Percentiles rank a stretch among this genome's conserved stretches.
phyloP scores from a whole-genome alignment of 1,139 yeast genomes.

The Starmera stellimalicola region DNA sequence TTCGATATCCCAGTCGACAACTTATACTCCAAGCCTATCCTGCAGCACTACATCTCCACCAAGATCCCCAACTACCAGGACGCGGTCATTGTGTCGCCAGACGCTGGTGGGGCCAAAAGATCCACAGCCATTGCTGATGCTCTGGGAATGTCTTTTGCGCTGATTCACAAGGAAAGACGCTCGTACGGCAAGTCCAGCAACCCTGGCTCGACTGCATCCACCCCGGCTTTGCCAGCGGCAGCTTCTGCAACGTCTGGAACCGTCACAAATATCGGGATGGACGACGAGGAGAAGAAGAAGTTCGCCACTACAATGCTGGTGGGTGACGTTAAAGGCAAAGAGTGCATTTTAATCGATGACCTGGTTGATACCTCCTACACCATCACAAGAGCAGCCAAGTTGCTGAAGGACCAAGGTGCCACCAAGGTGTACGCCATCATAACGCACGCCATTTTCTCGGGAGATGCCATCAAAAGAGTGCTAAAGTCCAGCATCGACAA shows the following conservation, averaged over 20 bases:
- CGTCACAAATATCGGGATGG: constrained; percentile 12
- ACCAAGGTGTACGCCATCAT: constrained; percentile 75
- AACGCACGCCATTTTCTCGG: constrained; percentile 90
- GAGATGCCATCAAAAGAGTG: constrained; percentile 77
- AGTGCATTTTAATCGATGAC: constrained; percentile 85
- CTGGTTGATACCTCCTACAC: constrained; percentile 92
- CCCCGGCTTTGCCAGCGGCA: constrained; percentile 2
- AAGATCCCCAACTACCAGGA: constrained; percentile 66
- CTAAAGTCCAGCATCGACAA: constrained; percentile 67
- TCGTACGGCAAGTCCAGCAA: constrained; percentile 23
- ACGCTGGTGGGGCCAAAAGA: constrained; percentile 96
- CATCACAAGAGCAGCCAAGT: constrained; percentile 81
- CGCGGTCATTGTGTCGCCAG: constrained; percentile 87
- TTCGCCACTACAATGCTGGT: constrained; percentile 79
- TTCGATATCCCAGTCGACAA: constrained; percentile 92
- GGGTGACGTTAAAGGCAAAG: constrained; percentile 80
- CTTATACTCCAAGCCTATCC: constrained; percentile 72
- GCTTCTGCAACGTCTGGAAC: constrained; percentile 11
- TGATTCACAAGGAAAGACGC: constrained; percentile 93
- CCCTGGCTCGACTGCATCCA: constrained; percentile 12
- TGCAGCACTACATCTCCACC: constrained; percentile 71
- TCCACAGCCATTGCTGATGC: constrained; percentile 93
- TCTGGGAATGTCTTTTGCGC: constrained; percentile 81
- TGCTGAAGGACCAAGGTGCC: constrained; percentile 91
- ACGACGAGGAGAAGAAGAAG: constrained; percentile 21